Evolutionary conservation across 2,329 filamentous ascomycete genomes (phyloP), one percentile per base, ranked within the genome.

Genomic region (Aaosphaeria arxii): DNA sequence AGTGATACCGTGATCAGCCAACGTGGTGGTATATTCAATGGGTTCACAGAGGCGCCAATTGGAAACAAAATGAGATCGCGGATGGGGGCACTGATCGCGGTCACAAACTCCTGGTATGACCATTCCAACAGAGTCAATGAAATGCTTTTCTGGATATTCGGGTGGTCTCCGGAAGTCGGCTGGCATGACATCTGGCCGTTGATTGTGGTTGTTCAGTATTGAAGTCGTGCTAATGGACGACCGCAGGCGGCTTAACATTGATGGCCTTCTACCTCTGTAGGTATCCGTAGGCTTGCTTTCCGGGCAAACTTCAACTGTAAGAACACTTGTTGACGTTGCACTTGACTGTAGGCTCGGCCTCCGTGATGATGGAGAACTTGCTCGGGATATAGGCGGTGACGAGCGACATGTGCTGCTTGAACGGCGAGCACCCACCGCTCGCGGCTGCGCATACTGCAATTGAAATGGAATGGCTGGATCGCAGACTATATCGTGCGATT

Each of bases 341-440:
- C 73, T 94, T 91, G 82, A 97, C 97, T 51, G 94, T 92, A 17
- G 91, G 90, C 3, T 91, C 94, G 50, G 91, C 91, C 68, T 96
- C 91, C 50, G 89, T 86, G 11, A 91, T 96, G 81, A 96, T 96
- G 80, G 89, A 96, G 53, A 96, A 84, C 81, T 96, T 96, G 71
- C 36, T 33, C 44, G 11, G 9, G 44, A 42, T 7, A 29, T 45
- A 11, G 35, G 9, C 13, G 44, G 39, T 11, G 44, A 46, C 17
- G 42, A 36, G 7, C 24, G 6, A 24, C 6, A 28, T 7, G 42
- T 36, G 30, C 32, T 47, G 4, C 11, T 17, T 4, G 40, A 46
- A 6, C 35, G 39, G 17, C 44, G 17, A 33, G n/a, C 11, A 24
- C 6, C 13, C 17, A 24, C 17, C 17, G 17, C 17, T 24, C 17